Evolutionary conservation across 192 early-diverging fungal genomes (phyloP).

Genomic region (Backusella macrospora): DNA sequence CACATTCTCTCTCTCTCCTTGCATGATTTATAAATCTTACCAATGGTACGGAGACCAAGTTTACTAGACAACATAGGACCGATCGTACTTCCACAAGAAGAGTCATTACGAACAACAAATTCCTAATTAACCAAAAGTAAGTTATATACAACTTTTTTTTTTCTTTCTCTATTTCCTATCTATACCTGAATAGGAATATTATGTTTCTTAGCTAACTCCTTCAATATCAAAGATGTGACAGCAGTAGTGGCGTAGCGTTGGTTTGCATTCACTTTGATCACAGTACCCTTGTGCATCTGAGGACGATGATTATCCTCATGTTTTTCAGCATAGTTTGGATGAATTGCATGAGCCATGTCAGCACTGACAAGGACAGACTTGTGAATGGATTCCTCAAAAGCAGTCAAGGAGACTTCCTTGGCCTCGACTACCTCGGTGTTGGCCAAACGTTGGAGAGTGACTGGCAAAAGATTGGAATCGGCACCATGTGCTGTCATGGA

Average conservation of each 20-base stretch:
- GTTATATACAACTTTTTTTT: neutral
- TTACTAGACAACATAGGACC: constrained; percentile 95
- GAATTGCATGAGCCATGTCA: constrained; percentile 92
- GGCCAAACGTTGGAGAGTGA: constrained; percentile 67
- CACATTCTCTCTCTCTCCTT: no score
- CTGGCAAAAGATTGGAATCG: constrained; percentile 83
- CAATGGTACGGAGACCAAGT: constrained; percentile 92
- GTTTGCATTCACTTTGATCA: constrained; percentile 97
- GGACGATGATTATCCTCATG: constrained; percentile 95
- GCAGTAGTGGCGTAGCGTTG: constrained; percentile 86
- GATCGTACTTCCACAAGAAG: constrained; percentile 94
- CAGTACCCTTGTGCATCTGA: constrained; percentile 88
- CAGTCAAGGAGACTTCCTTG: constrained; percentile 42
- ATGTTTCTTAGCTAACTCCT: constrained; percentile 76
- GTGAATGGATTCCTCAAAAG: constrained; percentile 86
- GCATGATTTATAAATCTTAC: constrained; percentile 43
- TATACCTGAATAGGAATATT: constrained; percentile 79
- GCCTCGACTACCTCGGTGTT: constrained; percentile 37
- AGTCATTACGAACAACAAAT: constrained; percentile 93
- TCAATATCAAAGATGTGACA: constrained; percentile 70
- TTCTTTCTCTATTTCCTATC: neutral
- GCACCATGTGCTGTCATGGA: constrained; percentile 93
- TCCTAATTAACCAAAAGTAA: constrained; percentile 36
- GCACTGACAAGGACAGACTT: constrained; percentile 88
- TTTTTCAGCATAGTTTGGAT: constrained; percentile 91